Conservation (phyloP, 1,284 basidiomycete genomes). For the Moesziomyces antarcticus region DNA sequence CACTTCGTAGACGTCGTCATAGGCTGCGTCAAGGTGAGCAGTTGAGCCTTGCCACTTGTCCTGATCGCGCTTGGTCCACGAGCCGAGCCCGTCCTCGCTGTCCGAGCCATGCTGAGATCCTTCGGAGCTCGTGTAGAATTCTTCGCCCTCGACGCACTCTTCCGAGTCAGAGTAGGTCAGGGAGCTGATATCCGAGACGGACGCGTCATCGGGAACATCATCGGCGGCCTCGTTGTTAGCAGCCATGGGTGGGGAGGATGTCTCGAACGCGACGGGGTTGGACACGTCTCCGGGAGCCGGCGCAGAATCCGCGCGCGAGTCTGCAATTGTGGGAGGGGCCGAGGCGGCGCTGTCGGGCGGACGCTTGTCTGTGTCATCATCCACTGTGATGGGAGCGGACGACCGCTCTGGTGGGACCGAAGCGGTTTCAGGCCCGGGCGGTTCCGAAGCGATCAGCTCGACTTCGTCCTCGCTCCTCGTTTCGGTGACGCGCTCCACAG, state of each 20-base stretch:
- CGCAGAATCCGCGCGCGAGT: conserved; percentile 8
- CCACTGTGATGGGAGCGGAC: conserved; percentile 11
- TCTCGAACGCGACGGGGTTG: conserved; percentile 13
- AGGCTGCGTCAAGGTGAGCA: conserved; percentile 29
- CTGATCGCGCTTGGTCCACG: conserved; percentile 27
- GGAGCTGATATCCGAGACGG: conserved; percentile 28
- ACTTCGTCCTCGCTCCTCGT: conserved; percentile 24
- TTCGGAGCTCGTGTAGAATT: conserved; percentile 47
- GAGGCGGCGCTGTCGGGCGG: conserved; percentile 1
- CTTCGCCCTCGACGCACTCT: conserved; percentile 1
- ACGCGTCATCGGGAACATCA: background rate
- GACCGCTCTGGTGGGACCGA: conserved; percentile 2
- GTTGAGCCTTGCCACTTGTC: conserved; percentile 40
- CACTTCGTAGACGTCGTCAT: conserved; percentile 27
- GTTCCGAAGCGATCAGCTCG: conserved; percentile 13
- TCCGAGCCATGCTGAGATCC: conserved; percentile 36
- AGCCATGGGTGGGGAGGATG: conserved; percentile 8
- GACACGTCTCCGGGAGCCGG: conserved; percentile 5
- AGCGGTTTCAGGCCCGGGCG: background rate
- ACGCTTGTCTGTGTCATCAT: background rate
- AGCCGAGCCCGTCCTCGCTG: conserved; percentile 27
- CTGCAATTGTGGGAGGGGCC: no score
- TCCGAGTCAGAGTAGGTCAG: conserved; percentile 24
- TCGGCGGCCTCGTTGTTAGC: background rate
- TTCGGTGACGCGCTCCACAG: background rate